phyloP scores from a whole-genome alignment of 805 yeast genomes.

The Cyberlindnera misumaiensis region DNA sequence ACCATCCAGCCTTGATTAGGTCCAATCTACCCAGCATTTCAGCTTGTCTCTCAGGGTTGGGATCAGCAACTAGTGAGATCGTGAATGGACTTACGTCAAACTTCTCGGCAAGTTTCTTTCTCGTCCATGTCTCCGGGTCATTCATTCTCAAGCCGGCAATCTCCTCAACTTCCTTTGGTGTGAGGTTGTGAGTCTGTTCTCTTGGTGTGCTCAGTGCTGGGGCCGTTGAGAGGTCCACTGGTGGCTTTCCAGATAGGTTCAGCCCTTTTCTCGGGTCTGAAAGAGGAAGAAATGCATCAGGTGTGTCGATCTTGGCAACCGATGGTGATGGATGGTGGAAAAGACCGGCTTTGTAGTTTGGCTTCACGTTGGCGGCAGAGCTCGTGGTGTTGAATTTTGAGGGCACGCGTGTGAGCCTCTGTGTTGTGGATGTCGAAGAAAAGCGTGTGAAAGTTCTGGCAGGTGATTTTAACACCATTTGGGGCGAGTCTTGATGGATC shows the following conservation, averaged over 20 bases:
- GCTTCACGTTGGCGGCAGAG: conserved; percentile 52
- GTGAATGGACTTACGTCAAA: conserved; percentile 46
- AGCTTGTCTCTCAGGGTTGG: conserved; percentile 30
- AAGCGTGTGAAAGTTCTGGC: conserved; percentile 2
- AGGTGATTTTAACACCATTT: neutral
- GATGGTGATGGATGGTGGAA: conserved; percentile 61
- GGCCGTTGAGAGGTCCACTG: conserved; percentile 23
- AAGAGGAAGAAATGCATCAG: conserved; percentile 60
- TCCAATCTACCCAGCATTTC: conserved; percentile 43
- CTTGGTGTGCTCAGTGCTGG: conserved; percentile 33
- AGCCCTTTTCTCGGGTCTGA: conserved; percentile 49
- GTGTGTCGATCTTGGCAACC: conserved; percentile 48
- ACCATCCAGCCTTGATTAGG: conserved; percentile 43
- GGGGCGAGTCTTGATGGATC: neutral
- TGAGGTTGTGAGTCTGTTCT: conserved; percentile 45
- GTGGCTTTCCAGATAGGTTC: conserved; percentile 20
- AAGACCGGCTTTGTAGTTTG: conserved; percentile 51
- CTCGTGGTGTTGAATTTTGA: conserved; percentile 52
- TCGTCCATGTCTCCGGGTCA: conserved; percentile 60
- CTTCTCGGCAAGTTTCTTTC: conserved; percentile 52
- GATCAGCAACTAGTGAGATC: conserved; percentile 48
- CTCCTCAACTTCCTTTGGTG: conserved; percentile 50
- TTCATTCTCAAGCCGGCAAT: conserved; percentile 46
- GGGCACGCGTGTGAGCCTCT: conserved; percentile 32
- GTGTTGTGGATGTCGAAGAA: conserved; percentile 10